Conservation (phyloP, 2,329 filamentous ascomycete species). For the Sordariomycetes sp. region DNA sequence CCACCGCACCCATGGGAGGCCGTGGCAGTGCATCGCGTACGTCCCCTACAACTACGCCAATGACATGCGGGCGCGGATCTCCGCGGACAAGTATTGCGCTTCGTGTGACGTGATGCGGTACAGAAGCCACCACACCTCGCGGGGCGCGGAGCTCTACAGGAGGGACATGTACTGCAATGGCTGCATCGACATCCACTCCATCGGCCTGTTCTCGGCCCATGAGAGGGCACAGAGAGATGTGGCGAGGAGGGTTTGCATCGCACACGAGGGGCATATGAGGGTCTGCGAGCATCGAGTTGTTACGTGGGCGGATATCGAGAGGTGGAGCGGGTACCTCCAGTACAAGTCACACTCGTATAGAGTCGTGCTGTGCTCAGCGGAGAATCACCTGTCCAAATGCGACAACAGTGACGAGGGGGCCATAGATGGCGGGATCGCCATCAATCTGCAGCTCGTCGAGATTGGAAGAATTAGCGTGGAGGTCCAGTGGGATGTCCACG, state of each 20-base stretch:
- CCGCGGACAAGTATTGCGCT: conserved; percentile 2
- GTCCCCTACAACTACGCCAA: background rate
- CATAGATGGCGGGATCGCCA: background rate
- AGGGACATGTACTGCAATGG: background rate
- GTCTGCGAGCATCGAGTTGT: conserved; percentile 2
- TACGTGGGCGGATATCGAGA: conserved; percentile 1
- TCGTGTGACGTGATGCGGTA: background rate
- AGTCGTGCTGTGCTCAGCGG: background rate
- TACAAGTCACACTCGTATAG: background rate
- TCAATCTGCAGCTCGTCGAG: background rate
- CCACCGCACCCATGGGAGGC: background rate
- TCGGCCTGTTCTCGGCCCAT: background rate
- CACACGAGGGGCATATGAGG: conserved; percentile 2
- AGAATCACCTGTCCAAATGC: background rate
- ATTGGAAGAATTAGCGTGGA: background rate
- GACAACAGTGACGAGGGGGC: background rate
- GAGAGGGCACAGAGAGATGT: background rate
- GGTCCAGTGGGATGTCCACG: conserved; percentile 8
- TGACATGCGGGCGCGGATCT: background rate
- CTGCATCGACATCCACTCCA: background rate
- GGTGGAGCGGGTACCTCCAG: background rate
- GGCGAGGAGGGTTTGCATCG: conserved; percentile 1
- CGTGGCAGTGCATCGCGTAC: background rate
- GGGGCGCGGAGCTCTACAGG: background rate
- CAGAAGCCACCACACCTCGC: background rate